Conservation (phyloP, 345 rosid genomes). For the Moricandia moricandioides region DNA sequence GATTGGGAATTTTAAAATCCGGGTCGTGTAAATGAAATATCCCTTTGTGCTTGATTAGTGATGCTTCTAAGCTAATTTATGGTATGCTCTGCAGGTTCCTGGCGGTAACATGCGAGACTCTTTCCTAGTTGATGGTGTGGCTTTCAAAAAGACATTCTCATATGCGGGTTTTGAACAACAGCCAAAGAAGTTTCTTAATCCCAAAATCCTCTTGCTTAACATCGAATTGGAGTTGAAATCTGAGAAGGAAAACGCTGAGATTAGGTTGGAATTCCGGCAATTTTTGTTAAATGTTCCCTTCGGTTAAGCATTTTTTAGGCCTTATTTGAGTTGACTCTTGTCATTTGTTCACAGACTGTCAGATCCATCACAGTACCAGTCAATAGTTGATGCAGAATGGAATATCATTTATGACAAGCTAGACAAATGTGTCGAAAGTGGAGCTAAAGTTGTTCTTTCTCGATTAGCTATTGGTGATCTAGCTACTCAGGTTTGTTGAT, state of each 20-base stretch:
- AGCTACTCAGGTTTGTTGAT: slow-evolving; percentile 76
- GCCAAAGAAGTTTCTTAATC: slow-evolving; percentile 84
- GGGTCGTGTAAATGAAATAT: neutral
- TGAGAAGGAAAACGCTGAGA: slow-evolving; percentile 99
- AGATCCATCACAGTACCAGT: slow-evolving; percentile 95
- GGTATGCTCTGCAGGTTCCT: slow-evolving; percentile 61
- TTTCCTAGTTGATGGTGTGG: slow-evolving; percentile 94
- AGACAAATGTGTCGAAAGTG: slow-evolving; percentile 92
- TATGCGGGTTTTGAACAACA: slow-evolving; percentile 99
- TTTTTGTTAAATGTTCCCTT: neutral
- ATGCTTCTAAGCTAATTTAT: slow-evolving; percentile 9
- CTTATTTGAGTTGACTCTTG: slow-evolving; percentile 8
- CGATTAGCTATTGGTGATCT: slow-evolving; percentile 98
- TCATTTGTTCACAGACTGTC: slow-evolving; percentile 56
- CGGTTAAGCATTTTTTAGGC: slow-evolving; percentile 4
- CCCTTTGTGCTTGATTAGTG: neutral
- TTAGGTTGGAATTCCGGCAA: slow-evolving; percentile 51
- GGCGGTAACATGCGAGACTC: slow-evolving; percentile 98
- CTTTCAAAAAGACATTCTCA: slow-evolving; percentile 96
- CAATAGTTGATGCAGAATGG: slow-evolving; percentile 99
- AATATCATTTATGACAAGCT: slow-evolving; percentile 96
- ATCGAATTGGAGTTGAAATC: slow-evolving; percentile 95
- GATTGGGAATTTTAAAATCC: neutral
- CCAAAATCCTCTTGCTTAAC: slow-evolving; percentile 80
- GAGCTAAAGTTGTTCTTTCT: slow-evolving; percentile 95